Conservation (phyloP, 2,329 filamentous ascomycete species). For the Pseudogymnoascus pannorum region DNA sequence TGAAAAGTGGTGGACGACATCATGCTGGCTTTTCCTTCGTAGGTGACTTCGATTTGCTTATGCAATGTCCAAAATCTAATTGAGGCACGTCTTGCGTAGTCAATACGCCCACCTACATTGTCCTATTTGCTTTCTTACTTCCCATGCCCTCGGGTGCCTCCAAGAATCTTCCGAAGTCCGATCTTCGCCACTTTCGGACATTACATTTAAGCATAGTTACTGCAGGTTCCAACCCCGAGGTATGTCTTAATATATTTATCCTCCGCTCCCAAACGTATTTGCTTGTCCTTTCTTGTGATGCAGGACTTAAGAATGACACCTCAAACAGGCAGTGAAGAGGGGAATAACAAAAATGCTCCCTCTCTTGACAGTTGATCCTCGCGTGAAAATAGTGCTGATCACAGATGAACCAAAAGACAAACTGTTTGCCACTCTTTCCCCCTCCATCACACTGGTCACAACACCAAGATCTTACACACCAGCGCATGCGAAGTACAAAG, state of each 20-base stretch:
- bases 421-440: background rate
- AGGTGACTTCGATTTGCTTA: background rate
- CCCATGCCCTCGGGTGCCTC: background rate
- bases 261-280: background rate
- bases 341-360: background rate
- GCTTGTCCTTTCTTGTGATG: background rate
- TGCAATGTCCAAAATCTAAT: background rate
- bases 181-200: background rate
- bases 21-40: background rate
- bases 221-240: background rate
- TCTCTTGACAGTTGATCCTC: background rate
- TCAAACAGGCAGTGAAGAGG: background rate
- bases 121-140: background rate
- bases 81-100: background rate
- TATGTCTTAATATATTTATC: background rate
- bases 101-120: background rate
- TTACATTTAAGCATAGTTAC: background rate
- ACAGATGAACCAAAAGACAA: background rate
- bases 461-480: background rate
- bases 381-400: background rate
- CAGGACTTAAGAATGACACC: background rate
- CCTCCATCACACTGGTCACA: background rate
- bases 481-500: background rate
- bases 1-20: background rate
- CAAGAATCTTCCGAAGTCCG: background rate